phyloP scores from a whole-genome alignment of 495 filamentous ascomycete species.

The Lasiosphaeris hirsuta region DNA sequence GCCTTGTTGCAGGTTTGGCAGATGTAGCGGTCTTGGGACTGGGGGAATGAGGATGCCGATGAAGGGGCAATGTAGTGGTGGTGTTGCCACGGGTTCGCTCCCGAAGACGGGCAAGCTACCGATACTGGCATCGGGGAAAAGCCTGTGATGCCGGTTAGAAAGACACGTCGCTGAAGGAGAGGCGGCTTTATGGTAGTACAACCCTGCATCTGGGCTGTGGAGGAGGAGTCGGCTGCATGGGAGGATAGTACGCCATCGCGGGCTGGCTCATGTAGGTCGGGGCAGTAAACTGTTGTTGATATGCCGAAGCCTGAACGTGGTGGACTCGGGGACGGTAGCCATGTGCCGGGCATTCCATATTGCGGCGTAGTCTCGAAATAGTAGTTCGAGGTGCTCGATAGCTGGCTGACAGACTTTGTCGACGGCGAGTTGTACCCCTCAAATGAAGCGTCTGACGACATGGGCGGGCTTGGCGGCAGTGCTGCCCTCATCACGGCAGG shows the following conservation, averaged over 20 bases:
- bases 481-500: slow-evolving; percentile 44
- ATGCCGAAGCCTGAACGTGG: slow-evolving; percentile 40
- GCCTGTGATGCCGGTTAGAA: slow-evolving; percentile 31
- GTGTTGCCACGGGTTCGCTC: slow-evolving; percentile 75
- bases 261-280: slow-evolving; percentile 43
- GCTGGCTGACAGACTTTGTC: slow-evolving; percentile 50
- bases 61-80: slow-evolving; percentile 96
- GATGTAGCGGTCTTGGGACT: slow-evolving; percentile 94
- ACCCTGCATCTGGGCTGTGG: slow-evolving; percentile 51
- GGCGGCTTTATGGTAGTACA: slow-evolving; percentile 66
- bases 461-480: slow-evolving; percentile 86
- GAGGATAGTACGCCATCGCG: slow-evolving; percentile 56
- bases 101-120: slow-evolving; percentile 50
- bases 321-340: slow-evolving; percentile 37
- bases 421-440: slow-evolving; percentile 71
- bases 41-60: slow-evolving; percentile 81
- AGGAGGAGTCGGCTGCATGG: slow-evolving; percentile 47
- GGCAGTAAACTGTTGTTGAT: slow-evolving; percentile 41
- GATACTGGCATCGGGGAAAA: slow-evolving; percentile 50
- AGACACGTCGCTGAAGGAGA: slow-evolving; percentile 33
- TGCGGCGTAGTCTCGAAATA: slow-evolving; percentile 51
- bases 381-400: slow-evolving; percentile 59
- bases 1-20: slow-evolving; percentile 98
- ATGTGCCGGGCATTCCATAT: slow-evolving; percentile 53
- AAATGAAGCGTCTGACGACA: slow-evolving; percentile 80